Evolutionary conservation across 2,329 filamentous ascomycete genomes (phyloP).

Genomic region (Metarhizium sp.): DNA sequence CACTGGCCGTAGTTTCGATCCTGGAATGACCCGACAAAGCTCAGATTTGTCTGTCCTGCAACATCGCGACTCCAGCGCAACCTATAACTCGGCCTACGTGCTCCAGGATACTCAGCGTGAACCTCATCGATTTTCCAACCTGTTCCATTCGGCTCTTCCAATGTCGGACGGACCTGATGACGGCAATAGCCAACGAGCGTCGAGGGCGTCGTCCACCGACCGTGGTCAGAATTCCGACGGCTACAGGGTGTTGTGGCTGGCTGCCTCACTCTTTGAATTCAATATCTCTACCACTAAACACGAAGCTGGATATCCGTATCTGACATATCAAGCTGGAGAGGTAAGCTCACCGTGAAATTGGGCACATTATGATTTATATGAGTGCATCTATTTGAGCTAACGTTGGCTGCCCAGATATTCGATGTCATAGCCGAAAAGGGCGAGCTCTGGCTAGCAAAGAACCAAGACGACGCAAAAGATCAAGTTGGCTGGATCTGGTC

Average conservation of each 20-base stretch:
- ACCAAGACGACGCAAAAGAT: slow-evolving; percentile 78
- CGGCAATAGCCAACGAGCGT: slow-evolving; percentile 39
- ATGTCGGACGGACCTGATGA: slow-evolving; percentile 57
- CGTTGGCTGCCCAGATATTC: slow-evolving; percentile 51
- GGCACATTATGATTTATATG: not conserved
- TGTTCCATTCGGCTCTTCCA: slow-evolving; percentile 83
- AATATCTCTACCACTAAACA: slow-evolving; percentile 88
- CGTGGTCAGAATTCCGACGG: slow-evolving; percentile 42
- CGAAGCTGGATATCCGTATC: slow-evolving; percentile 90
- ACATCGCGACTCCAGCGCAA: slow-evolving; percentile 46
- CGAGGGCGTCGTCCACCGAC: slow-evolving; percentile 51
- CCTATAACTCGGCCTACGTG: slow-evolving; percentile 39
- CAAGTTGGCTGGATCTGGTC: slow-evolving; percentile 98
- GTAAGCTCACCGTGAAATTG: slow-evolving; percentile 32
- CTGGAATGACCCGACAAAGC: slow-evolving; percentile 41
- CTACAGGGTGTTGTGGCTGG: slow-evolving; percentile 77
- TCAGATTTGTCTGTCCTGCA: slow-evolving; percentile 37
- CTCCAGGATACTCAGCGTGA: slow-evolving; percentile 41
- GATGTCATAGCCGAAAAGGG: slow-evolving; percentile 94
- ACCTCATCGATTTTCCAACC: slow-evolving; percentile 55
- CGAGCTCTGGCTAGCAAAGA: slow-evolving; percentile 94
- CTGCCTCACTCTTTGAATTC: slow-evolving; percentile 92
- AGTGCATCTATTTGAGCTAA: not conserved
- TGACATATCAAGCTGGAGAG: slow-evolving; percentile 92
- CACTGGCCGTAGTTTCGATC: slow-evolving; percentile 52